Evolutionary conservation across 2,329 filamentous ascomycete species (phyloP).

Genomic region (Talaromyces sp.): DNA sequence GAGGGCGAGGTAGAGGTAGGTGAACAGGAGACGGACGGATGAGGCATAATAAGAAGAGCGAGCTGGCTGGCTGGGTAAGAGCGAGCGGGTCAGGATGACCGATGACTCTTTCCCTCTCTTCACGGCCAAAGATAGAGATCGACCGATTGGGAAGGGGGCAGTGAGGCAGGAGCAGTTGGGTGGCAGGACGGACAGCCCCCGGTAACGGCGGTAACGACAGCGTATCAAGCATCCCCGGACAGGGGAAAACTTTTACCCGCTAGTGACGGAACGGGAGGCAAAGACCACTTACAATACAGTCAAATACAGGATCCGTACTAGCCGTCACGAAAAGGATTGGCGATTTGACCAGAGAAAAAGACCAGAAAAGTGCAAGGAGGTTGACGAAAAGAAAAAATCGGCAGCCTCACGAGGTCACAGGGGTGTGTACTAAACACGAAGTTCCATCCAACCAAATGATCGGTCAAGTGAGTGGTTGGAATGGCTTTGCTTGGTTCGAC

Average conservation of each 20-base stretch:
- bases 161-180: background rate
- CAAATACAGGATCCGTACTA: constrained; percentile 3
- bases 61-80: background rate
- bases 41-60: constrained; percentile 1
- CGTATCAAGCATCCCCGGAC: background rate
- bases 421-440: background rate
- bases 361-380: no score
- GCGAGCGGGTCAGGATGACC: constrained; percentile 8
- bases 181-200: constrained; percentile 18
- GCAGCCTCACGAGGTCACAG: constrained; percentile 9
- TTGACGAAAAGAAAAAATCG: background rate
- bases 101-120: constrained; percentile 8
- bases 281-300: background rate
- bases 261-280: background rate
- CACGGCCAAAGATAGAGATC: constrained; percentile 19
- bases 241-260: background rate
- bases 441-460: constrained; percentile 3
- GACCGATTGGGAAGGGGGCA: background rate
- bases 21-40: constrained; percentile 3
- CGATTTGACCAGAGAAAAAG: background rate
- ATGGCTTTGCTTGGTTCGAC: constrained; percentile 3
- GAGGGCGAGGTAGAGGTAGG: background rate
- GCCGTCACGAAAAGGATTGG: constrained; percentile 2
- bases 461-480: background rate
- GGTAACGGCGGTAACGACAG: constrained; percentile 10